These are phyloP conservation scores for Thelonectria blattea DNA, from an alignment of 2,329 filamentous ascomycete genomes.

Conservation along the genomic window DNA sequence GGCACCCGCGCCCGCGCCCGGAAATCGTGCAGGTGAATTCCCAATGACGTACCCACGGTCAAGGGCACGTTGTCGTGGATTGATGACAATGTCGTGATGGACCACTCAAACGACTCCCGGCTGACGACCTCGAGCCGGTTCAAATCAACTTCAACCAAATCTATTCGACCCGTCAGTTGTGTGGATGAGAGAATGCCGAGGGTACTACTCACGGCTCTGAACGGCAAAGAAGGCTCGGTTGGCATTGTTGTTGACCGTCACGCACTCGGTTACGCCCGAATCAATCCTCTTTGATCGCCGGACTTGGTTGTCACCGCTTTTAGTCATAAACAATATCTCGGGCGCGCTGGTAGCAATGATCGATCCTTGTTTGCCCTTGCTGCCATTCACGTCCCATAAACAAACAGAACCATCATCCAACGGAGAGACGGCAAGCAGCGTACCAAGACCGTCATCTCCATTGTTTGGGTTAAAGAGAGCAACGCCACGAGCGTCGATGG, in stretches of 20 bases:
- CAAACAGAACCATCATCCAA: slow-evolving; percentile 88
- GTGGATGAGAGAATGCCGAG: background rate
- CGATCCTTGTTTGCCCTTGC: slow-evolving; percentile 60
- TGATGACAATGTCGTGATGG: slow-evolving; percentile 82
- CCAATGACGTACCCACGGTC: slow-evolving; percentile 82
- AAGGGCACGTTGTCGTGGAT: slow-evolving; percentile 71
- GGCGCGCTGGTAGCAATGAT: slow-evolving; percentile 70
- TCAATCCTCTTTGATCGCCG: slow-evolving; percentile 69
- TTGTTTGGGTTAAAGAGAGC: slow-evolving; percentile 65
- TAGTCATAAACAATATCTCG: slow-evolving; percentile 69
- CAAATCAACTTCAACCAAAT: slow-evolving; percentile 83
- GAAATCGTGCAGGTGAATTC: slow-evolving; percentile 83
- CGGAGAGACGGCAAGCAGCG: slow-evolving; percentile 71
- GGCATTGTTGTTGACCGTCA: slow-evolving; percentile 74
- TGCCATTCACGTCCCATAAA: slow-evolving; percentile 77
- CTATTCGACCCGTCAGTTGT: slow-evolving; percentile 29
- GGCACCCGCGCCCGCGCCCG: slow-evolving; percentile 51
- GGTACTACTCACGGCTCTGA: slow-evolving; percentile 63
- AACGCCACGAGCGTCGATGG: slow-evolving; percentile 74
- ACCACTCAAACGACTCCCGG: slow-evolving; percentile 76
- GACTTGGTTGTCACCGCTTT: slow-evolving; percentile 51
- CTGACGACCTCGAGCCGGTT: slow-evolving; percentile 72
- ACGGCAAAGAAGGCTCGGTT: slow-evolving; percentile 81
- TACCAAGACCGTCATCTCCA: slow-evolving; percentile 52
- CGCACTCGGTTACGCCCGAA: slow-evolving; percentile 77